Evolutionary conservation across 2,329 filamentous ascomycete genomes (phyloP), one percentile per base, ranked within the genome.

Genomic region (Aspergillus sp.): DNA sequence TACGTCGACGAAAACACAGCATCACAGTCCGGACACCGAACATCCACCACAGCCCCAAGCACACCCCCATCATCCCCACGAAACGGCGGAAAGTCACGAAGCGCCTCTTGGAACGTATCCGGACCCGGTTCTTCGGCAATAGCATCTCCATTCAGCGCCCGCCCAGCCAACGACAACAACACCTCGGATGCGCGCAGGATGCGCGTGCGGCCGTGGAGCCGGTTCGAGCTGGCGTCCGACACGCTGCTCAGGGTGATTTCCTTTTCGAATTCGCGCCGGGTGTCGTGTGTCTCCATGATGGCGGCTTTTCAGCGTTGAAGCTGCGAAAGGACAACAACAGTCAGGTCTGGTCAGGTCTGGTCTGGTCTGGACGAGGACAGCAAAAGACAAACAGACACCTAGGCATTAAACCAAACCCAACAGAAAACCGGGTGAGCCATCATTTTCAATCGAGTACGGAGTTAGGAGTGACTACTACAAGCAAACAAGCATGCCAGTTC

Each of bases 1-100:
- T 54, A 63, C 60, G 49, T 32, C 5, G 60, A 61, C 19, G 60
- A 62, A 46, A 61, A 63, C 10, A 60, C 52, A 5, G 60, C 60
- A 39, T 62, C 56, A 40, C 60, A 63, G 44, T 63, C 60, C 2
- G 56, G 55, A 45, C 60, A 63, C 45, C 51, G 46, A 29, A 52
- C 42, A 29, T 62, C 58, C 39, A 48, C 58, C 39, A 48, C 45
- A 10, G 50, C 51, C 36, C 56, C 57, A 4, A 54, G 45, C 7
- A 45, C 49, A 29, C 46, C 36, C 7, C 47, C 57, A 35, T 61
- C 60, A 36, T 59, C 55, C 45, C 60, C 56, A 19, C 51, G 52
- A 41, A 57, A 54, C 5, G 59, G 58, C 6, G 60, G 59, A 10
- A 61, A 63, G 5, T 56, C 40, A 12, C 59, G 57, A n/a, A 63